Evolutionary conservation across 2,329 filamentous ascomycete species (phyloP), one percentile per base, ranked within the genome.

Genomic region (Paecilomyces formosus): DNA sequence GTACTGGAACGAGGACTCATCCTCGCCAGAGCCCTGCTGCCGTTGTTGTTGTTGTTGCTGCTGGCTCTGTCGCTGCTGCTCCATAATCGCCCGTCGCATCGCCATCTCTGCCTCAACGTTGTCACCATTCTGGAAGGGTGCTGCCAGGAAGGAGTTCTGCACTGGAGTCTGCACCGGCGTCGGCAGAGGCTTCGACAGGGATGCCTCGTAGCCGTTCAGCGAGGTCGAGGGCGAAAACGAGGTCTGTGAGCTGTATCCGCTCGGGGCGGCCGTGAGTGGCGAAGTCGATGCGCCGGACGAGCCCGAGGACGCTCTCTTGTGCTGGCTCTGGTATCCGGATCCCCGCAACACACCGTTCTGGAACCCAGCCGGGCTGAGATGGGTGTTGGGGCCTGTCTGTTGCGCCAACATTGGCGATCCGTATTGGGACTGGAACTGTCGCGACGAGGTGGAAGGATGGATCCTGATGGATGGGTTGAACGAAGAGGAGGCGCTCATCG

Each of bases 71-170:
- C 68, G 65, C 55, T 74, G 69, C 45, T 78, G 76, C 49, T 77
- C 82, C 74, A 85, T 78, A 59, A 82, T 75, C 59, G 80, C 81
- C 60, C 80, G 79, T 74, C 82, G 83, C 81, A 86, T 85, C 55
- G 81, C 83, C 69, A 82, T 75, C 66, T 85, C 82, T n/a, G 81
- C 79, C 11, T 79, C 76, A 62, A 77, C 70, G 66, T 70, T 69
- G 57, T 68, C 69, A 57, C 64, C 71, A 70, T 73, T 76, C 65
- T 76, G 76, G 67, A 79, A 81, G 28, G 73, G 73, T 31, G 72
- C 68, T 3, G 71, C 73, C 60, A 81, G 69, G 63, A 82, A 82
- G 2, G 76, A 76, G 60, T 79, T 77, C 68, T 82, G 79, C 28
- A 78, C 75, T 13, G 82, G 81, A 8, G 81, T 83, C 60, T 82